These are phyloP conservation scores for Leccinum barrowsii DNA, from an alignment of 768 basidiomycete species.

Conservation along the genomic window DNA sequence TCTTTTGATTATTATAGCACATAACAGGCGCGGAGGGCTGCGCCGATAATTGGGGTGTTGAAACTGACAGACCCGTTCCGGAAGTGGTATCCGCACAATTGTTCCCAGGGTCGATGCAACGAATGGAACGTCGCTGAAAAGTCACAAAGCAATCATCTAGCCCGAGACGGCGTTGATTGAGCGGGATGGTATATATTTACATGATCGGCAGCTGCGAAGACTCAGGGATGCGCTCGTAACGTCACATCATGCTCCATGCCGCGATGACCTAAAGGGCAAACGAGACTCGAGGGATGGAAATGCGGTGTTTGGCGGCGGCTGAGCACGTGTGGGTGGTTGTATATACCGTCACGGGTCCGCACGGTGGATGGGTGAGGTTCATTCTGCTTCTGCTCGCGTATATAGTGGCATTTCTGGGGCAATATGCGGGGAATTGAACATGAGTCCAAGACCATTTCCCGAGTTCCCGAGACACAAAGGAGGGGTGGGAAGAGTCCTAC, in stretches of 20 bases:
- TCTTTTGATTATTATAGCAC: conserved; percentile 7
- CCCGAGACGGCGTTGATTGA: not conserved
- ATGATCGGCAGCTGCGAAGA: conserved; percentile 12
- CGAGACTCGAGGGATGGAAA: not conserved
- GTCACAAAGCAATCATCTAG: not conserved
- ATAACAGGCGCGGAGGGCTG: conserved; percentile 1
- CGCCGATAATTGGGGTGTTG: not conserved
- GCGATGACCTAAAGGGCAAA: not conserved
- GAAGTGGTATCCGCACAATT: not conserved
- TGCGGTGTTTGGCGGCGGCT: not conserved
- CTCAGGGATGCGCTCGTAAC: not conserved
- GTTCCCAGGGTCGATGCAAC: not conserved
- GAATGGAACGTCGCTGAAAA: not conserved
- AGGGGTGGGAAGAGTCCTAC: not conserved
- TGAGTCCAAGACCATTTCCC: not conserved
- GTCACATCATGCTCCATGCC: conserved; percentile 1
- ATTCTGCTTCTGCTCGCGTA: not conserved
- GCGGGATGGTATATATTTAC: conserved; percentile 2
- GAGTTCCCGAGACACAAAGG: not conserved
- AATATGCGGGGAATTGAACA: not conserved
- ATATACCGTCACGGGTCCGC: not conserved
- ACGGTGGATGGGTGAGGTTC: not conserved
- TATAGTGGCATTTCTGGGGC: not conserved
- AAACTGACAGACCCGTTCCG: not conserved
- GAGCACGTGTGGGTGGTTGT: not conserved